Evolutionary conservation across 805 yeast genomes (phyloP), one percentile per base, ranked within the genome.

Genomic region (Priceomyces carsonii): DNA sequence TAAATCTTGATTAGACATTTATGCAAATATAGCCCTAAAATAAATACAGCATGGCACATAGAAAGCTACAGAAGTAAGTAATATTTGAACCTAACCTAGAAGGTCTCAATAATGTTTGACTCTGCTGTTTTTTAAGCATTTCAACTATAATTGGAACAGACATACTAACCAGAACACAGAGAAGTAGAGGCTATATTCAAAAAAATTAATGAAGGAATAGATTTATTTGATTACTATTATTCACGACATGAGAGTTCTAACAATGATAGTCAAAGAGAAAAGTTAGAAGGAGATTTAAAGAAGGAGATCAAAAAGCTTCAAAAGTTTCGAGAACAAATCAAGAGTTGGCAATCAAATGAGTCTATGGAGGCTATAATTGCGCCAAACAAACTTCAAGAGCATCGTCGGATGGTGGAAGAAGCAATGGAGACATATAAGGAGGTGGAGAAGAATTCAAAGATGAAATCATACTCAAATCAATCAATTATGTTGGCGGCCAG

Each of bases 351-450:
- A 43, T 65, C 61, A 49, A 56, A 60, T 44, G 64, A 59, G 25
- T 34, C 49, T 3, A 45, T 53, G 17, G 59, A 53, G 38, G 60
- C 55, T 9, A 45, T 55, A 20, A 53, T 56, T 13, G 45, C 55
- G 8, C 50, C 59, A 19, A 35, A 40, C 22, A 56, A 55, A 44
- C 48, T 62, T 26, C 63, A 58, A 25, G 72, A 66, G 33, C 62
- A 66, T 40, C 58, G 69, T 36, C 50, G 58, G 39, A 48, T 60
- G 18, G 69, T 69, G 17, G 73, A 67, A 35, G 72, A 65, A 42
- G 71, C 73, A 15, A 67, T 69, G 73, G 73, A 67, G 38, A 60
- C 61, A 25, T 69, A 65, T 40, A 69, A 68, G 39, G 71, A 63
- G 17, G 73, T 69, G 18, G 73, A 68, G 38, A 60, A 66, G 34